Evolutionary conservation across 768 basidiomycete species (phyloP), one percentile per base, ranked within the genome.

Genomic region (Dacryopinax spathularia): DNA sequence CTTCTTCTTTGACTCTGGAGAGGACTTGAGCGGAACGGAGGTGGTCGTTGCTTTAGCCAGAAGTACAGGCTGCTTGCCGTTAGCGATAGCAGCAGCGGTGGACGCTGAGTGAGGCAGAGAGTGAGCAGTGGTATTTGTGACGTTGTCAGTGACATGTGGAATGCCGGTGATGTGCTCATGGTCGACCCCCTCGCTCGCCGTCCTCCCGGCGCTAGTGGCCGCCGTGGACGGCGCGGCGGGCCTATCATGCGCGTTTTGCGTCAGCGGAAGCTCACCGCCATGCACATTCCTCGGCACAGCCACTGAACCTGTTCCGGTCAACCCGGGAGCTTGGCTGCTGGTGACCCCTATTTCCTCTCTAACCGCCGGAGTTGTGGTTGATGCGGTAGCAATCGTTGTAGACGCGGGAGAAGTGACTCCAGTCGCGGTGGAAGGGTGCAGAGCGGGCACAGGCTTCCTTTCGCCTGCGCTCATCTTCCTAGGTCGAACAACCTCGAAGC

Each of bases 401-500:
- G 48, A 56, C 9, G 25, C 15, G 25, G 13, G 25, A 13, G 48
- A 29, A 5, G 48, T 29, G 3, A 29, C 3, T 18, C 25, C 9
- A 10, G 36, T 10, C 36, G n/a, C 10, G n/a, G 36, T n/a, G 48
- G 6, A 9, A 7, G 48, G 22, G 22, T 56, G 25, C 18, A 56
- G 20, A 29, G 48, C 25, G 3, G 48, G 48, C 3, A 56, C 48
- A 29, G 48, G 48, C 29, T 56, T 56, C 13, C 48, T 22, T 25
- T 56, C 48, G 25, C 25, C n/a, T n/a, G n/a, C 29, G 48, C 48
- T 56, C 6, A 5, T 56, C 13, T 29, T 5, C 7, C 43, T 9
- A 7, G 48, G 48, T 22, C 48, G 48, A 10, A 56, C 48, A 29
- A 56, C 48, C 48, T 56, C 48, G 48, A 56, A 56, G 48, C 48